Base-by-base conservation (phyloP, 2,329 filamentous ascomycete species). In the Fusarium sp. region DNA sequence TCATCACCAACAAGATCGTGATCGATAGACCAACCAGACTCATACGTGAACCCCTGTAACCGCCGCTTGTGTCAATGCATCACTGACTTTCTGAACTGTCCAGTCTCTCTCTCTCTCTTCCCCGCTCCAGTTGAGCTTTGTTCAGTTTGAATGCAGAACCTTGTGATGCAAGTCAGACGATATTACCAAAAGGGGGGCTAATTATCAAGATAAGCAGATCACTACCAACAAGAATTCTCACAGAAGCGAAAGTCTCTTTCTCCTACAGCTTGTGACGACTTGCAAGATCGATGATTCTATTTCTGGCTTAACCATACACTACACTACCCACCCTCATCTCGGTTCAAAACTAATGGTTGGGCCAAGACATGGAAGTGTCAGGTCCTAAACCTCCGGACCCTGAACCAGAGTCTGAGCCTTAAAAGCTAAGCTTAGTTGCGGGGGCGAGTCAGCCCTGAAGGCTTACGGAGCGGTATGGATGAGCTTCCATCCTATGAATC, bases 321-420 rank as follows among this genome's bases (percentile, higher is more conserved):
- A 63, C 45, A 26, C 48, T 26, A 22, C n/a, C 71, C 68, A 63
- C 63, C 63, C 72, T 75, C 69, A 74, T 74, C 72, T 74, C 72
- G 72, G 48, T 70, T 74, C 68, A 68, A 51, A 42, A 62, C 71
- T 66, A 72, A 67, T 48, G 61, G 58, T 69, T 44, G 42, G 57
- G 66, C 69, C 47, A 70, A 70, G 45, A 45, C 58, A 28, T 58
- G 39, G 20, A 44, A 48, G 60, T 44, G 42, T 36, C 31, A 66
- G 47, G 48, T 62, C 41, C 61, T 45, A 51, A 57, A 57, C 55
- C 33, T 58, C 42, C 45, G 38, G 58, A 69, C 63, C 58, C 69
- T 66, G 66, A 55, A 55, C 36, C 24, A 42, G 15, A 69, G 59
- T 26, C 33, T 70, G 26, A 52, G 39, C 41, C 64, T 51, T 38